These are phyloP conservation scores for Stagonosporopsis cucurbitacearum DNA, from an alignment of 2,329 filamentous ascomycete genomes.

Conservation along the genomic window DNA sequence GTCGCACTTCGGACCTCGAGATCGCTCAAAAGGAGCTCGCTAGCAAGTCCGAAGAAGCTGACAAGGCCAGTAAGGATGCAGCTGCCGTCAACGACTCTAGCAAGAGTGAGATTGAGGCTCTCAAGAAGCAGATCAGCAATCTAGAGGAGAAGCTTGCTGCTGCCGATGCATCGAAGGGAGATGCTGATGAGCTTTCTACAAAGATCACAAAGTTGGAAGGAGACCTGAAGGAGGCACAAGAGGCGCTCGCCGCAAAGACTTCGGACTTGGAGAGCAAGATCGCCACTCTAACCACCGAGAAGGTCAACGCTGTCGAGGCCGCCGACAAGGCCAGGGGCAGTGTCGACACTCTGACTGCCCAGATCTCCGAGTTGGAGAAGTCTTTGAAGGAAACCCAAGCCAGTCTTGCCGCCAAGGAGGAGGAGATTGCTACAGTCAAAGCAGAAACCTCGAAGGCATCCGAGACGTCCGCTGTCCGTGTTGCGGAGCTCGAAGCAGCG, in stretches of 20 bases:
- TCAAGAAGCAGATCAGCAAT: slow-evolving; percentile 34
- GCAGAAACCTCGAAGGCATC: slow-evolving; percentile 23
- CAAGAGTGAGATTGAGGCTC: slow-evolving; percentile 30
- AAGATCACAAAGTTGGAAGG: slow-evolving; percentile 38
- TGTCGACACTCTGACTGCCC: slow-evolving; percentile 29
- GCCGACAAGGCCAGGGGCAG: slow-evolving; percentile 34
- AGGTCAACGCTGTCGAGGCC: slow-evolving; percentile 31
- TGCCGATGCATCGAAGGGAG: slow-evolving; percentile 33
- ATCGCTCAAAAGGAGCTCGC: slow-evolving; percentile 23
- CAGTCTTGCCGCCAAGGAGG: slow-evolving; percentile 19
- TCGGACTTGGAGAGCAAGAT: slow-evolving; percentile 31
- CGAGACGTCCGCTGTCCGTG: slow-evolving; percentile 21
- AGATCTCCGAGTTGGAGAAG: slow-evolving; percentile 28
- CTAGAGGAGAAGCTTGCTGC: slow-evolving; percentile 34
- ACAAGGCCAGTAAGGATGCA: slow-evolving; percentile 27
- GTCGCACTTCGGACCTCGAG: slow-evolving; percentile 39
- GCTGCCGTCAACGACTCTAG: slow-evolving; percentile 29
- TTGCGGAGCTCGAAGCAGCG: slow-evolving; percentile 24
- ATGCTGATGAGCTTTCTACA: slow-evolving; percentile 32
- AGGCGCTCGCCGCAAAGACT: slow-evolving; percentile 30
- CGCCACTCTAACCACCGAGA: slow-evolving; percentile 28
- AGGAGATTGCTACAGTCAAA: slow-evolving; percentile 22
- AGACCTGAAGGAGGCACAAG: slow-evolving; percentile 37
- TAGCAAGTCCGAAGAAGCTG: slow-evolving; percentile 19
- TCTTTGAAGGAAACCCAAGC: slow-evolving; percentile 23